Evolutionary conservation across 2,329 filamentous ascomycete species (phyloP), one percentile per base, ranked within the genome.

Genomic region (Trichoderma cornu-damae): DNA sequence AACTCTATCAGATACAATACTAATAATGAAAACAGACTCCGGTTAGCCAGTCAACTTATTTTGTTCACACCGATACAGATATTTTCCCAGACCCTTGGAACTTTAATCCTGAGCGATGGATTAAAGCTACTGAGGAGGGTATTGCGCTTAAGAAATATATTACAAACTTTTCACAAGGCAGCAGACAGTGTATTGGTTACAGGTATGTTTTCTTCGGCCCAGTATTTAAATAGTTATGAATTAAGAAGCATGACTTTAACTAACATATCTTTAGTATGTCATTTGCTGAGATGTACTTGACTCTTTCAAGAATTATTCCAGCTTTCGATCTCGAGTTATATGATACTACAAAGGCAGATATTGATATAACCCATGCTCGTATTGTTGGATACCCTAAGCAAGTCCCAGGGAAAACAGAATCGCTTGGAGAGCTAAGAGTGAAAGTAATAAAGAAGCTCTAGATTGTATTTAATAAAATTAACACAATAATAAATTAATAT

Each of bases 401-500:
- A 14, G 50, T 30, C 18, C 55, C 44, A 51, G 43, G 18, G 22
- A 44, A 24, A 11, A 28, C 26, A 3, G 30, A 58, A 16, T 7
- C 20, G 2, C 40, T 28, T 1, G 59, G 59, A 11, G 59, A 61
- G 34, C 57, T 62, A 50, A 49, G 24, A 42, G 57, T 62, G 20
- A 61, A 59, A 49, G 59, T 62, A 4, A 35, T 20, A 28, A 38
- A 37, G 30, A 44, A 44, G 20, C 20, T 44, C n/a, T 88, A 9
- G 9, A 9, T 30, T 30, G 9, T 30, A 6, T 7, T 30, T 30
- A 7, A 30, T 30, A 6, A 6, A n/a, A n/a, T n/a, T n/a, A n/a
- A n/a, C n/a, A n/a, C n/a, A n/a, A n/a, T n/a, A n/a, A n/a, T n/a
- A n/a, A n/a, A n/a, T n/a, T n/a, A n/a, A n/a, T n/a, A n/a, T n/a